Conservation (phyloP, 2,329 filamentous ascomycete genomes). For the Pleoardoris graminearum region DNA sequence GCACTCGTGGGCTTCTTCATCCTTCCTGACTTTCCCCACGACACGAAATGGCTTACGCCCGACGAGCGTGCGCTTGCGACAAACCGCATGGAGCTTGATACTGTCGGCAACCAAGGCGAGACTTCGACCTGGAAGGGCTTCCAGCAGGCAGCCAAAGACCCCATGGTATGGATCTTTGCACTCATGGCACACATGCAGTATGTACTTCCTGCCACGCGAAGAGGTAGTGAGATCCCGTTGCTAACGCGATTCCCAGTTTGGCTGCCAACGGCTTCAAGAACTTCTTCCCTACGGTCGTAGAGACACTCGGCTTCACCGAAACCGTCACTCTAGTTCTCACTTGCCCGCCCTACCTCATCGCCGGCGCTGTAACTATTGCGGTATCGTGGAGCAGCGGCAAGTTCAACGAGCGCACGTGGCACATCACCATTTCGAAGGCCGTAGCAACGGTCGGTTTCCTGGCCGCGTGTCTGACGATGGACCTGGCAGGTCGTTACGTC, state of each 20-base stretch:
- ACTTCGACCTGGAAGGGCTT: conserved; percentile 54
- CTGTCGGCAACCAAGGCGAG: conserved; percentile 52
- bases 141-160: conserved; percentile 55
- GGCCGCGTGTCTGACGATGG: conserved; percentile 40
- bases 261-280: conserved; percentile 28
- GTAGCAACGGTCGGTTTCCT: conserved; percentile 47
- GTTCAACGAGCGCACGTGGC: conserved; percentile 55
- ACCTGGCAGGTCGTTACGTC: conserved; percentile 40
- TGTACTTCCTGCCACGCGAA: not conserved
- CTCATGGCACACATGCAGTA: conserved; percentile 36
- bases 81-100: conserved; percentile 51
- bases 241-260: not conserved
- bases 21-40: conserved; percentile 44
- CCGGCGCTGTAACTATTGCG: conserved; percentile 52
- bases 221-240: no score
- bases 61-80: conserved; percentile 49
- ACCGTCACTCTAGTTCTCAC: conserved; percentile 43
- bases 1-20: conserved; percentile 46
- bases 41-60: conserved; percentile 51
- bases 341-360: conserved; percentile 55
- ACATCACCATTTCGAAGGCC: conserved; percentile 48
- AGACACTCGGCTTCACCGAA: conserved; percentile 42
- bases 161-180: conserved; percentile 49
- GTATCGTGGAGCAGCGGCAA: conserved; percentile 57
- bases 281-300: conserved; percentile 37